Percentiles rank a stretch among this genome's conserved stretches.
Conservation (phyloP, 768 basidiomycete genomes). For the Naematelia aurantialba region DNA sequence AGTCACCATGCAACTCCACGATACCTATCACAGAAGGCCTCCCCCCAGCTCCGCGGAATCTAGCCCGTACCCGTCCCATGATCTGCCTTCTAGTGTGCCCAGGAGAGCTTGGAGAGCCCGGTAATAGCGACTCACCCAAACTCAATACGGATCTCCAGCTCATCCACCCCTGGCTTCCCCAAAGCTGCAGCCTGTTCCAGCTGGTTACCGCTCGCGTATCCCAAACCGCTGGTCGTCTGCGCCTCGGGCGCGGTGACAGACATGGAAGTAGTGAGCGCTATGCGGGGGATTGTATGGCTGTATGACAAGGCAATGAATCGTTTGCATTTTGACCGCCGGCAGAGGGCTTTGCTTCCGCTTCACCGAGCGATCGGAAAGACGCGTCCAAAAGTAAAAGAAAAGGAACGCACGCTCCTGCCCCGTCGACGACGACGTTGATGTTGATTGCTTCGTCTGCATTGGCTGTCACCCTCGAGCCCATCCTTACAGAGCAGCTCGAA, state of each 20-base stretch:
- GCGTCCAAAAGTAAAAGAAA: background rate
- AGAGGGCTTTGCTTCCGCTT: background rate
- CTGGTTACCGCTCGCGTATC: background rate
- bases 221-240: background rate
- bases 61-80: background rate
- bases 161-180: slow-evolving; percentile 12
- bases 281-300: background rate
- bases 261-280: too few relatives aligned
- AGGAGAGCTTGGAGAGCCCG: background rate
- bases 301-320: background rate
- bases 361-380: background rate
- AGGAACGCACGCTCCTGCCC: background rate
- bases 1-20: background rate
- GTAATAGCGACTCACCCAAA: slow-evolving; percentile 40
- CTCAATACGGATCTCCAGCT: slow-evolving; percentile 45
- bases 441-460: too few relatives aligned
- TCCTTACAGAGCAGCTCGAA: slow-evolving; percentile 37
- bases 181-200: background rate
- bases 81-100: background rate
- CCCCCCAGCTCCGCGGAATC: background rate
- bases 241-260: background rate
- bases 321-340: background rate
- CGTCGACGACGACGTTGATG: background rate
- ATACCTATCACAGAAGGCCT: background rate
- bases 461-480: slow-evolving; percentile 9